These are phyloP conservation scores for Ensete ventricosum DNA, from an alignment of 176 grass and related monocot genomes.

Conservation along the genomic window DNA sequence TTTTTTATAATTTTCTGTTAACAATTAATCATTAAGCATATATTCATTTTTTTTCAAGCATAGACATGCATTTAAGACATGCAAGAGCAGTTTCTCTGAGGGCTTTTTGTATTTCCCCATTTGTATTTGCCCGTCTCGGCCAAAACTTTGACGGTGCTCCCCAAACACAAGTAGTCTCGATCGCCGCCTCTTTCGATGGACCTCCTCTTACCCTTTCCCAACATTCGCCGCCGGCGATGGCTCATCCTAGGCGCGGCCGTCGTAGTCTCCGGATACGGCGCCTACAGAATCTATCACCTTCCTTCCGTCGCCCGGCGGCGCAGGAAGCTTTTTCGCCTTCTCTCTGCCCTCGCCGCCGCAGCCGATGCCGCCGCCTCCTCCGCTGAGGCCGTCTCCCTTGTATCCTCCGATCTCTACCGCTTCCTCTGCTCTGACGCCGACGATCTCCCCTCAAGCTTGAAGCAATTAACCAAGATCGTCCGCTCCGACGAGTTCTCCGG, in stretches of 20 bases:
- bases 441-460: slow-evolving; percentile 57
- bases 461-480: slow-evolving; percentile 66
- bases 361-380: slow-evolving; percentile 49
- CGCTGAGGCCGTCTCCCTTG: slow-evolving; percentile 49
- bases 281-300: slow-evolving; percentile 80
- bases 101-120: too few relatives aligned
- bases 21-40: too few relatives aligned
- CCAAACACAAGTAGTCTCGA: neutral
- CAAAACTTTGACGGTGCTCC: too few relatives aligned
- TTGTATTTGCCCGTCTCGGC: too few relatives aligned
- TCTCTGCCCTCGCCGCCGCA: slow-evolving; percentile 38
- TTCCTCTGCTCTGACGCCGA: slow-evolving; percentile 71
- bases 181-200: slow-evolving; percentile 20
- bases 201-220: slow-evolving; percentile 29
- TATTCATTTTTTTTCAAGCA: too few relatives aligned
- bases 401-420: slow-evolving; percentile 54
- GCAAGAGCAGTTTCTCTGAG: too few relatives aligned
- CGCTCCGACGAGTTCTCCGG: slow-evolving; percentile 54
- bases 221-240: slow-evolving; percentile 46
- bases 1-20: too few relatives aligned
- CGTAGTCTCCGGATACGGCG: slow-evolving; percentile 32
- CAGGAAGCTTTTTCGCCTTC: slow-evolving; percentile 40
- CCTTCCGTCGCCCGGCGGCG: slow-evolving; percentile 50
- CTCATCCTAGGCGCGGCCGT: slow-evolving; percentile 33
- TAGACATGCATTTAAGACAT: too few relatives aligned